phyloP scores from a whole-genome alignment of 805 yeast species.

The Lachancea dasiensis region DNA sequence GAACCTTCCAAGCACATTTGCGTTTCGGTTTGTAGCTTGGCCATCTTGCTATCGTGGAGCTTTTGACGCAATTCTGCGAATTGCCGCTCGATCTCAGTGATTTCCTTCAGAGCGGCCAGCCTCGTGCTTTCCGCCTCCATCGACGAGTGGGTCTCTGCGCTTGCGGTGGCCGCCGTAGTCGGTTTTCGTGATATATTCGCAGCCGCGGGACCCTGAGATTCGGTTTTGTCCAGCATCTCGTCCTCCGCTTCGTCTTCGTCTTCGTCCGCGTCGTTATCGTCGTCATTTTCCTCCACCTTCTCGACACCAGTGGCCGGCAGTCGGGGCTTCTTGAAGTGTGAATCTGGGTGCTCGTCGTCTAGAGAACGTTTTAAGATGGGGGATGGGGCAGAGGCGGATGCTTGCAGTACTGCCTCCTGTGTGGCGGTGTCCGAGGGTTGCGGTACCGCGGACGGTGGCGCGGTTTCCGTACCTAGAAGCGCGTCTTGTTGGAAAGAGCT shows the following conservation, averaged over 20 bases:
- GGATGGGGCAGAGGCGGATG: neutral
- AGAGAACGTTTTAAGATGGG: neutral
- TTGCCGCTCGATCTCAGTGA: slow-evolving; percentile 75
- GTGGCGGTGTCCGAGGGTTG: neutral
- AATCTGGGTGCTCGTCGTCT: neutral
- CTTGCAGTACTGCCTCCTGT: too few species aligned
- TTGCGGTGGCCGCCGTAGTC: neutral
- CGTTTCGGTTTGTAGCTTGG: slow-evolving; percentile 72
- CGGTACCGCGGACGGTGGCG: neutral
- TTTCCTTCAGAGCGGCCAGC: slow-evolving; percentile 42
- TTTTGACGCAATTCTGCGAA: slow-evolving; percentile 84
- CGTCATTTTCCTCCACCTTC: slow-evolving; percentile 11
- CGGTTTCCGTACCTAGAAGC: neutral
- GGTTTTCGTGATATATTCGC: slow-evolving; percentile 3
- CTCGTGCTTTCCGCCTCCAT: slow-evolving; percentile 28
- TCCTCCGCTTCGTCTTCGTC: slow-evolving; percentile 10
- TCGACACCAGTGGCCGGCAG: slow-evolving; percentile 5
- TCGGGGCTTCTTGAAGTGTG: slow-evolving; percentile 10
- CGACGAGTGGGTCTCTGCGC: slow-evolving; percentile 13
- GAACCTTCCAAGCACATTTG: slow-evolving; percentile 82
- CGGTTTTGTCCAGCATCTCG: slow-evolving; percentile 9
- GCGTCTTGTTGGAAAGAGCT: neutral
- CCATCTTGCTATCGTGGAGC: slow-evolving; percentile 76
- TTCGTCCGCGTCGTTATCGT: slow-evolving; percentile 11
- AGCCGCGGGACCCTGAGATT: slow-evolving; percentile 9